A percentile compares a stretch with the other conserved stretches of the same genome.
These are phyloP conservation scores for Hymenoscyphus albidus DNA, from an alignment of 2,329 filamentous ascomycete genomes.

Conservation along the genomic window DNA sequence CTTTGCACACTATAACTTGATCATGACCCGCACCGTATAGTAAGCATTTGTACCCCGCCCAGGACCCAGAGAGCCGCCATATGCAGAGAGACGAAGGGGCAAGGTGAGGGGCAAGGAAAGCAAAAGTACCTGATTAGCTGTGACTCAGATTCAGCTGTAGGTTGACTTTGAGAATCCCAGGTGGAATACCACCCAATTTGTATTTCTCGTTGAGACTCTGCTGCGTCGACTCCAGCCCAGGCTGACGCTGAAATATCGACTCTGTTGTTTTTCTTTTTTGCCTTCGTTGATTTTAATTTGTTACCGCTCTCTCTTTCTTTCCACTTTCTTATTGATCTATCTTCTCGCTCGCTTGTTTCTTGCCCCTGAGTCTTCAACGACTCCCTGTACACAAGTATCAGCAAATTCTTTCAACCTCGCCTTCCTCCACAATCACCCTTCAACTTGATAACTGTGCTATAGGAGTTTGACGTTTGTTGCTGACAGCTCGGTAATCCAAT, in stretches of 20 bases:
- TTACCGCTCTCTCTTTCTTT: not conserved
- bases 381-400: not conserved
- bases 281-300: not conserved
- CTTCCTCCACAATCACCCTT: not conserved
- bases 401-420: not conserved
- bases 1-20: constrained; percentile 1
- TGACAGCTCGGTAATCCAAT: not conserved
- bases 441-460: not conserved
- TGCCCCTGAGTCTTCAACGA: not conserved
- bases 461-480: not conserved
- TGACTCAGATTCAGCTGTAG: not conserved
- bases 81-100: not conserved
- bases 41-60: not conserved
- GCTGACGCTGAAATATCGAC: not conserved
- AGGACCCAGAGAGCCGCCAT: not conserved
- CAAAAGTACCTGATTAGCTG: constrained; percentile 7
- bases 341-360: not conserved
- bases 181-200: too few relatives aligned
- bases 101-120: not conserved
- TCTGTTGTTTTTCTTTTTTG: not conserved
- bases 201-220: not conserved
- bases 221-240: not conserved
- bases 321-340: not conserved
- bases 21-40: not conserved
- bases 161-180: not conserved